Evolutionary conservation across 257 asterid genomes (phyloP).

Genomic region (Marsdenia floribunda): DNA sequence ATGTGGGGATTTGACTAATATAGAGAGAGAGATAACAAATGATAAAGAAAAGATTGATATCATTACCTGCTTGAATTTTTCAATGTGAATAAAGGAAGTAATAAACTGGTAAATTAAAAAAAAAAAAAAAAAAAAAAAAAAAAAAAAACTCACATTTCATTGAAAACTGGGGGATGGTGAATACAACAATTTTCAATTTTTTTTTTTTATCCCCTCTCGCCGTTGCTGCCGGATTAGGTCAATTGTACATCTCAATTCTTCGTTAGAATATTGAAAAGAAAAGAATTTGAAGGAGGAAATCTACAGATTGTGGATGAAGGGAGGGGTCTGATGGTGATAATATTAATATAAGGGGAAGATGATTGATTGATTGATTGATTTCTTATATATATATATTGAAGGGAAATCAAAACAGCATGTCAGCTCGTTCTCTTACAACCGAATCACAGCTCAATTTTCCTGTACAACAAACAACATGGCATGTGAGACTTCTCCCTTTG

Average conservation of each 20-base stretch:
- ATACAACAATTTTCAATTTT: slow-evolving; percentile 12
- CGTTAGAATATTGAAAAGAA: slow-evolving; percentile 20
- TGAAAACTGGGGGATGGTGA: slow-evolving; percentile 16
- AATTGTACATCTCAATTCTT: slow-evolving; percentile 33
- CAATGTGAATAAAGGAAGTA: neutral
- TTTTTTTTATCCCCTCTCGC: slow-evolving; percentile 12
- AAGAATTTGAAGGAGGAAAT: slow-evolving; percentile 7
- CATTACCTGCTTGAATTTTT: neutral
- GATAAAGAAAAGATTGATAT: neutral
- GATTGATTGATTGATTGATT: slow-evolving; percentile 17
- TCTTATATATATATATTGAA: slow-evolving; percentile 13
- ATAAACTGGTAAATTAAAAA: neutral
- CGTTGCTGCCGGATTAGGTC: slow-evolving; percentile 23
- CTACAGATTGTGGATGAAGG: slow-evolving; percentile 22
- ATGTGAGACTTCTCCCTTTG: slow-evolving; percentile 31
- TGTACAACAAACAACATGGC: slow-evolving; percentile 34
- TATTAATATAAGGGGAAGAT: slow-evolving; percentile 21
- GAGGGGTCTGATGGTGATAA: slow-evolving; percentile 16
- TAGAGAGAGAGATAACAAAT: too few relatives aligned
- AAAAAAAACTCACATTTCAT: neutral
- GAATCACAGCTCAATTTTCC: slow-evolving; percentile 36
- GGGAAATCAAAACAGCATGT: slow-evolving; percentile 23
- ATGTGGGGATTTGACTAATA: neutral
- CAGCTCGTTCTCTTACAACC: slow-evolving; percentile 33
- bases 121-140: too few relatives aligned